Conservation (phyloP, 2,329 filamentous ascomycete species). For the Sporothrix pseudoabietina region DNA sequence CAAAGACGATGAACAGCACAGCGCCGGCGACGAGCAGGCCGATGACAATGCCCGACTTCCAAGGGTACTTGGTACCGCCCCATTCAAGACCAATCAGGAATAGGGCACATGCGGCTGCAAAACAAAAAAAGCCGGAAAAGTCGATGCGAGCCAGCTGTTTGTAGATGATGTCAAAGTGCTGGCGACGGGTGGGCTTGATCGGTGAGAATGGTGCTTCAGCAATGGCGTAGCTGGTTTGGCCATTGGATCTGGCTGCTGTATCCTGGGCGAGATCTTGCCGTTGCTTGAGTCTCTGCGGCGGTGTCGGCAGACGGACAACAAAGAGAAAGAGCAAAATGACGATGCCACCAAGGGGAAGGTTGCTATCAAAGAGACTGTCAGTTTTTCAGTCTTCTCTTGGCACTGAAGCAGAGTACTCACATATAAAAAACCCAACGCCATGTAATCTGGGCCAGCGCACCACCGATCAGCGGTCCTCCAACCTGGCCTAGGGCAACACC, state of each 20-base stretch:
- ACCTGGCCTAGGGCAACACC: slow-evolving; percentile 58
- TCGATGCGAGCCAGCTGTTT: slow-evolving; percentile 42
- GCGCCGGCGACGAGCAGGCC: slow-evolving; percentile 46
- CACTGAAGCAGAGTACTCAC: slow-evolving; percentile 40
- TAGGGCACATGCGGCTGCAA: slow-evolving; percentile 47
- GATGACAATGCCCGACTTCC: slow-evolving; percentile 46
- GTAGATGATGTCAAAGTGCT: background rate
- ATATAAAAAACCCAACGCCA: slow-evolving; percentile 58
- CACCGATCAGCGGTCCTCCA: slow-evolving; percentile 54
- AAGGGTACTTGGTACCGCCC: slow-evolving; percentile 46
- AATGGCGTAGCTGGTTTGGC: background rate
- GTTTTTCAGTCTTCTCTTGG: background rate
- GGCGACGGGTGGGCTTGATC: slow-evolving; percentile 37
- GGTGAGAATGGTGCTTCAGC: slow-evolving; percentile 37
- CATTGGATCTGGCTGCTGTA: background rate
- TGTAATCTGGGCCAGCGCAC: slow-evolving; percentile 53
- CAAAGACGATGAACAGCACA: slow-evolving; percentile 39
- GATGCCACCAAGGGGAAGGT: slow-evolving; percentile 48
- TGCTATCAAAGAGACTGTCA: slow-evolving; percentile 42
- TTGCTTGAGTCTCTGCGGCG: slow-evolving; percentile 39
- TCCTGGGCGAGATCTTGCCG: slow-evolving; percentile 36
- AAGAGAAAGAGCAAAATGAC: slow-evolving; percentile 41
- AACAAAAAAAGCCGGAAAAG: slow-evolving; percentile 46
- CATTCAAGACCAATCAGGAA: slow-evolving; percentile 51
- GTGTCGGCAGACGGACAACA: slow-evolving; percentile 37